Percentiles rank a stretch among this genome's conserved stretches.
Evolutionary conservation across 495 filamentous ascomycete genomes (phyloP).

Genomic region (Penicillium nucicola): DNA sequence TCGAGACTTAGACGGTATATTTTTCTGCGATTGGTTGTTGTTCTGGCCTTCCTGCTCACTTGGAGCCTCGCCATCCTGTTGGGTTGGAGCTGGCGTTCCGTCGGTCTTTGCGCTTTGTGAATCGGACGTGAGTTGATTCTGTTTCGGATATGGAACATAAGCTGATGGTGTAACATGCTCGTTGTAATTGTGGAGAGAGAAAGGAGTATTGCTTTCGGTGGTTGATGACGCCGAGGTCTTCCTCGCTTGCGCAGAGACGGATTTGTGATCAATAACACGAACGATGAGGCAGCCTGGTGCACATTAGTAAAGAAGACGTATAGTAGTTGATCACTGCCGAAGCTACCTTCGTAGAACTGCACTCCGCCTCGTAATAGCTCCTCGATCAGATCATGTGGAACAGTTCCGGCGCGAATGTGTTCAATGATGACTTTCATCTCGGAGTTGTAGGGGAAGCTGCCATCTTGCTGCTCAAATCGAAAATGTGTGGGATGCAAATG

Average conservation of each 20-base stretch:
- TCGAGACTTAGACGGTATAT: conserved; percentile 51
- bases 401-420: conserved; percentile 63
- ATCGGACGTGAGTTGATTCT: conserved; percentile 46
- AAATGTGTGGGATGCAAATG: conserved; percentile 85
- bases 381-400: conserved; percentile 73
- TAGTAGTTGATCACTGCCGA: neutral
- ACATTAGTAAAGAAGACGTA: neutral
- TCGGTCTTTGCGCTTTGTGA: conserved; percentile 32
- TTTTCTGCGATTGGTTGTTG: conserved; percentile 48
- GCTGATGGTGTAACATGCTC: conserved; percentile 83
- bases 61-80: conserved; percentile 22
- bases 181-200: conserved; percentile 89
- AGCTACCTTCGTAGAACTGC: conserved; percentile 82
- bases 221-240: conserved; percentile 50
- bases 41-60: conserved; percentile 47
- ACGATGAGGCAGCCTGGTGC: conserved; percentile 80
- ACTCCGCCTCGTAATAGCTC: conserved; percentile 64
- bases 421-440: conserved; percentile 84
- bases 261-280: conserved; percentile 80
- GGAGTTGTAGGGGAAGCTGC: conserved; percentile 84
- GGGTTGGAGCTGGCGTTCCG: conserved; percentile 3
- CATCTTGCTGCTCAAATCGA: conserved; percentile 91
- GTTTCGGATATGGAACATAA: conserved; percentile 74
- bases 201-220: conserved; percentile 63
- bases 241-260: conserved; percentile 52